These are phyloP conservation scores for Aleurites moluccanus DNA, from an alignment of 441 rosid genomes.

Conservation along the genomic window DNA sequence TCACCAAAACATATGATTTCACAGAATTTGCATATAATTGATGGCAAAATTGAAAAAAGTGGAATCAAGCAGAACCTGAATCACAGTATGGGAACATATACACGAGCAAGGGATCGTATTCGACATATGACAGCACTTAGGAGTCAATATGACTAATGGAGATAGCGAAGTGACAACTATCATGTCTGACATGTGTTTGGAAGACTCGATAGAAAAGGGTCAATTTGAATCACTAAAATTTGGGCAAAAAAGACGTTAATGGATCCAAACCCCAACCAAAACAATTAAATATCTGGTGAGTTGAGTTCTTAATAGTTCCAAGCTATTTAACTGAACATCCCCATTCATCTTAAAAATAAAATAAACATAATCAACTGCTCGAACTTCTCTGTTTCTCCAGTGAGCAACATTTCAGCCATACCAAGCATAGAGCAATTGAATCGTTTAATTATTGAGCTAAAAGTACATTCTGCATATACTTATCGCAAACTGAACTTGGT, in stretches of 20 bases:
- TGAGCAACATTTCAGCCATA: background rate
- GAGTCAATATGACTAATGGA: background rate
- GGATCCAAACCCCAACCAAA: background rate
- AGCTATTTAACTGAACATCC: background rate
- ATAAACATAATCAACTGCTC: background rate
- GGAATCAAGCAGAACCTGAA: background rate
- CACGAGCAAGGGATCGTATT: background rate
- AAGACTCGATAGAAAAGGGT: background rate
- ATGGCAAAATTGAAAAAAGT: background rate
- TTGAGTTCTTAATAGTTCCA: background rate
- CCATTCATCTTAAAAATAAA: background rate
- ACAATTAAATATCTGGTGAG: background rate
- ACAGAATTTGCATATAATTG: too few relatives aligned
- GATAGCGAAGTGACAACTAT: background rate
- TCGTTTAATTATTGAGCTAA: background rate
- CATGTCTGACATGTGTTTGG: background rate
- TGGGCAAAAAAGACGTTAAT: background rate
- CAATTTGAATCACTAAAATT: background rate
- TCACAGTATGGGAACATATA: background rate
- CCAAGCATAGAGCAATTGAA: background rate
- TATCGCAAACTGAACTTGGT: background rate
- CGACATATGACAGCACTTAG: background rate
- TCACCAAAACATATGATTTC: background rate
- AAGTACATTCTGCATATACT: background rate
- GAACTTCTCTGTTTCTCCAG: conserved; percentile 1